A percentile compares a stretch with the other conserved stretches of the same genome.
Evolutionary conservation across 495 filamentous ascomycete species (phyloP).

Genomic region (Talaromyces nanjingensis): DNA sequence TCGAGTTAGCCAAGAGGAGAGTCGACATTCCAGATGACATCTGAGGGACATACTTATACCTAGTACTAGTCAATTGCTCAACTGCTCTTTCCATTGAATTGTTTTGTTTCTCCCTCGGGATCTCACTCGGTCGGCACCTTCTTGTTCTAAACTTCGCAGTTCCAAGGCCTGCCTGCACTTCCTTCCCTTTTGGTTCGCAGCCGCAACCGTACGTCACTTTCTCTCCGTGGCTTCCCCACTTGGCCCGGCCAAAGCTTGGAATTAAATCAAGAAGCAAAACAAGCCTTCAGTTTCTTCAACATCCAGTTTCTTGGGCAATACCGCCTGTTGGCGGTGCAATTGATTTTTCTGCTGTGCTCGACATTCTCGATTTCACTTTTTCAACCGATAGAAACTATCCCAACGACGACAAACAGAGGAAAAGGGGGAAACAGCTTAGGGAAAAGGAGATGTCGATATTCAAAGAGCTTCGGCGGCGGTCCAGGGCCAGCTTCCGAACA

Average conservation of each 20-base stretch:
- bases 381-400: background rate
- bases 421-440: background rate
- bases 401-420: background rate
- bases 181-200: background rate
- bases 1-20: background rate
- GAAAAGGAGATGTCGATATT: constrained; percentile 53
- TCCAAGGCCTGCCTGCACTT: background rate
- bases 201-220: constrained; percentile 2
- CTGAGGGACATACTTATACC: too few species aligned
- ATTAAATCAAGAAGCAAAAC: background rate
- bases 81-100: too few species aligned
- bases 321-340: constrained; percentile 1
- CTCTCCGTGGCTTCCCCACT: background rate
- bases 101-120: background rate
- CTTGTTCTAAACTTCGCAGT: background rate
- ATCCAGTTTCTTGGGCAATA: background rate
- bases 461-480: constrained; percentile 68
- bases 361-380: background rate
- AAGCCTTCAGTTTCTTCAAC: background rate
- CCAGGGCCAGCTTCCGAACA: constrained; percentile 57
- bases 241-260: background rate
- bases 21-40: background rate
- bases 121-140: background rate
- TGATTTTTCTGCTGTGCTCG: background rate
- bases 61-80: too few species aligned